Evolutionary conservation across 1,284 basidiomycete species (phyloP), one percentile per base, ranked within the genome.

Genomic region (Trametes versicolor): DNA sequence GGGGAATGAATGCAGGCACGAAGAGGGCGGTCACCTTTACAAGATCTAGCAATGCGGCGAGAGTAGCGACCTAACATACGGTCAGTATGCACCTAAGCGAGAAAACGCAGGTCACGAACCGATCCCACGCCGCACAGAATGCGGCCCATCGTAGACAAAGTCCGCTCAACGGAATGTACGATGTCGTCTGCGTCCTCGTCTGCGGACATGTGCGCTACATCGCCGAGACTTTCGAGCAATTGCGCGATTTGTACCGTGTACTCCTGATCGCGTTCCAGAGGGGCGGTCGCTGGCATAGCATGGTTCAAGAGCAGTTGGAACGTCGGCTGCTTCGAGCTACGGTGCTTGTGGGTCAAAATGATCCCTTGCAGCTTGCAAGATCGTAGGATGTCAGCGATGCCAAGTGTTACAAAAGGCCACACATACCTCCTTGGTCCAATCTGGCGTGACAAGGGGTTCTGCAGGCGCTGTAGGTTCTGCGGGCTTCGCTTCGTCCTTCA

Each of bases 231-330:
- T 68, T 85, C 80, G 7, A 90, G 76, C 52, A 90, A 77, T 37
- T 70, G 75, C 23, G 81, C 75, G 64, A 83, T 82, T 13, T 80
- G 76, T 2, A 73, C 60, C 8, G 78, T 72, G 69, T 87, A 89
- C 21, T 73, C 66, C 29, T 77, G 73, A 17, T 71, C 70, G 45
- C 74, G 73, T 39, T 73, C 72, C 0, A 68, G 57, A 21, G 78
- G 68, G 15, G 75, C 67, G 6, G 60, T 62, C 5, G 54, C 56
- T 3, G 76, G 76, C 15, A 81, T 67, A 8, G 78, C 69, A 13
- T 78, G 73, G 50, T 81, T 79, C 50, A 91, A 75, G 37, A 93
- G 80, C 15, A 81, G 70, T 66, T 91, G 89, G 8, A 93, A 77
- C 4, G 89, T 88, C 78, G 72, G 4, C 74, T 73, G 37, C 75